These are phyloP conservation scores for Arthroderma uncinatum DNA, from an alignment of 2,329 filamentous ascomycete species.

Conservation along the genomic window DNA sequence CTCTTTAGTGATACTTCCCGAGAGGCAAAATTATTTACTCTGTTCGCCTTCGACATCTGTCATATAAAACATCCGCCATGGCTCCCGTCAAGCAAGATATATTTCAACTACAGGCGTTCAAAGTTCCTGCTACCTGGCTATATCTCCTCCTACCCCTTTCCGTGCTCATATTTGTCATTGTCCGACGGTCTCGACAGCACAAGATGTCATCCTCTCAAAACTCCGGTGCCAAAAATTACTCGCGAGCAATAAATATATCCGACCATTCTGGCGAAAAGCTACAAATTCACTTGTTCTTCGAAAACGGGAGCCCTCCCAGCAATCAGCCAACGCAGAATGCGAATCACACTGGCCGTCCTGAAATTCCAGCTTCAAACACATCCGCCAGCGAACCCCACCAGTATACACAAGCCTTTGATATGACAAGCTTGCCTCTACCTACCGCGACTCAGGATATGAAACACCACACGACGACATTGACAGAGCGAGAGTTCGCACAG, in stretches of 20 bases:
- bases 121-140: neutral
- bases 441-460: neutral
- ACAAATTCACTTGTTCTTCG: neutral
- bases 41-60: neutral
- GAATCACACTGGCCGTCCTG: neutral
- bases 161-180: neutral
- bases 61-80: neutral
- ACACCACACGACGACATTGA: neutral
- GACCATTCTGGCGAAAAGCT: neutral
- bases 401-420: neutral
- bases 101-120: neutral
- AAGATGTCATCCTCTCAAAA: neutral
- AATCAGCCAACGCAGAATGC: neutral
- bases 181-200: neutral
- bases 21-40: neutral
- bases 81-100: neutral
- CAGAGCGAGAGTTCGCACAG: neutral
- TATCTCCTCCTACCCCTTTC: neutral
- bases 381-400: neutral
- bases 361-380: too few relatives aligned
- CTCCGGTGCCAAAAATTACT: neutral
- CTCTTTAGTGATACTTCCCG: neutral
- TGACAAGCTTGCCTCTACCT: neutral
- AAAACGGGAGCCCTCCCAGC: neutral
- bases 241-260: slow-evolving; percentile 1